phyloP scores from a whole-genome alignment of 441 rosid species.

The Mallotus japonicus region DNA sequence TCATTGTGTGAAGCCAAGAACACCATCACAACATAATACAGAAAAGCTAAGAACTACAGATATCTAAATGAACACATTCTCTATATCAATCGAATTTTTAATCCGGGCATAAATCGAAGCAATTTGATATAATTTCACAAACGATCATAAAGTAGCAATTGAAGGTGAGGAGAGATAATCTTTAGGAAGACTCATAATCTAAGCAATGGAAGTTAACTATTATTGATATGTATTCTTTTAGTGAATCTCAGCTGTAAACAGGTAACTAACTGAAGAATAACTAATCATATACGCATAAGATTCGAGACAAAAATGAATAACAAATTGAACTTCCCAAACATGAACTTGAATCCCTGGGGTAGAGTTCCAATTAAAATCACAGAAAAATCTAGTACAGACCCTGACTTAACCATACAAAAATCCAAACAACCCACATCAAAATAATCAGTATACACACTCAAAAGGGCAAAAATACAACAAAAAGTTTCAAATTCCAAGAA shows the following conservation, averaged over 20 bases:
- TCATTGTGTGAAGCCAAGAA: neutral
- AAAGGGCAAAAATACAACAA: neutral
- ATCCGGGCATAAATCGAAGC: neutral
- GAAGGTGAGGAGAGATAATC: neutral
- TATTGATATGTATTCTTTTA: no score
- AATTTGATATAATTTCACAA: neutral
- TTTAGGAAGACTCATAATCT: slow-evolving; percentile 1
- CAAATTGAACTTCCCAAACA: neutral
- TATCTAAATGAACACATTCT: neutral
- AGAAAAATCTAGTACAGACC: neutral
- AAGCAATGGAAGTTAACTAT: neutral
- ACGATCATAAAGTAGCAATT: neutral
- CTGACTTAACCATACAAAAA: neutral
- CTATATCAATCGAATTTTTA: neutral
- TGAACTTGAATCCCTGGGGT: neutral
- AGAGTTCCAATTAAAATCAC: neutral
- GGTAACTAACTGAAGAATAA: neutral
- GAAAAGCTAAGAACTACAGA: neutral
- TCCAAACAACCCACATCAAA: neutral
- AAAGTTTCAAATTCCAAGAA: neutral
- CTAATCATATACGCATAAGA: neutral
- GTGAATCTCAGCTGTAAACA: neutral
- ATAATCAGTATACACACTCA: neutral
- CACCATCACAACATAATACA: neutral
- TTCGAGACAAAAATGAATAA: neutral